Evolutionary conservation across 257 asterid species (phyloP), one percentile per base, ranked within the genome.

Genomic region (Solanum piurae): DNA sequence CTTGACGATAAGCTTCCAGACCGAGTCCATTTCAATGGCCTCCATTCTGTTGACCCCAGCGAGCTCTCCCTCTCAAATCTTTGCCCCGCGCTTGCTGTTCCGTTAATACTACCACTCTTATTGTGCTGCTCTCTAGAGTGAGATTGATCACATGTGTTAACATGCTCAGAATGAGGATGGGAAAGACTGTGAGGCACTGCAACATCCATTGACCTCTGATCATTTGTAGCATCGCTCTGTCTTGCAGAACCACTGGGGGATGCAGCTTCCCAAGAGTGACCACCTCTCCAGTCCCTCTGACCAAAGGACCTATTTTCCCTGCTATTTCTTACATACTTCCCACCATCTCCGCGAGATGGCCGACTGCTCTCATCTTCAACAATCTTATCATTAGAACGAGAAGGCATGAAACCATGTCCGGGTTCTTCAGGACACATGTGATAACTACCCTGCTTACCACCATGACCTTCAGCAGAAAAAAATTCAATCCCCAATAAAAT

Each of bases 371-470:
- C 99, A 49, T 95, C 96, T 33, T 95, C 98, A 23, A 90, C 27
- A 89, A 90, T 91, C 91, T 95, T 95, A 86, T 95, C 95, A 62
- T 88, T 87, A n/a, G 95, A 91, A 86, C 98, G 94, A 75, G 98
- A 92, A 60, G 98, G 95, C 90, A 88, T 71, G 86, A 92, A 94
- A 18, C 94, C 97, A 85, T 92, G 96, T 83, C 94, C 92, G 60
- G 91, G 88, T 46, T 97, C 99, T 14, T 95, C 98, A 4, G 94
- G 90, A 90, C 94, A 92, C 89, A 91, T 89, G 89, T 94, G 94
- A 95, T 98, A 93, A 88, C 95, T 96, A 89, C 96, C 98, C 95
- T 96, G 98, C 98, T 96, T 97, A 90, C 95, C 94, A 93, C 95
- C 94, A 93, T 95, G 98, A 94, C 99, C 99, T 97, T 93, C 94